These are phyloP conservation scores for Dysphania ambrosioides DNA, from an alignment of 148 eudicot genomes.

Conservation along the genomic window DNA sequence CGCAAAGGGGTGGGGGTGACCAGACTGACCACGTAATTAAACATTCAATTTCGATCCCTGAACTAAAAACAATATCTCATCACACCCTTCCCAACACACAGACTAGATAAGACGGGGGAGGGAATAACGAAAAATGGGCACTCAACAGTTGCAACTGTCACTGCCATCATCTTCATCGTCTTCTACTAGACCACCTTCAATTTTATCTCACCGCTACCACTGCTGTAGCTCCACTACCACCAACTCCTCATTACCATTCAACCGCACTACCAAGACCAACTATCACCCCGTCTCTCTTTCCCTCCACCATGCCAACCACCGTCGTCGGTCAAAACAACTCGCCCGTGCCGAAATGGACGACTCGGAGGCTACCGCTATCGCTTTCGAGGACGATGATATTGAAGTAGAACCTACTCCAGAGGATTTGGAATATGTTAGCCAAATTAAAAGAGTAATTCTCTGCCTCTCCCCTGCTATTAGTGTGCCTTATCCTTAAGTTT, in stretches of 20 bases:
- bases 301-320: background rate
- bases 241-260: background rate
- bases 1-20: too few species aligned
- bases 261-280: background rate
- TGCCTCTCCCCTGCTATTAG: background rate
- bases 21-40: too few species aligned
- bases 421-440: constrained; percentile 22
- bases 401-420: constrained; percentile 14
- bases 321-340: background rate
- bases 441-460: constrained; percentile 52
- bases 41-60: too few species aligned
- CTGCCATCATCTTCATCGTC: background rate
- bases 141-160: constrained; percentile 2
- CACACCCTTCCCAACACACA: background rate
- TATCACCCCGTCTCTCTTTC: background rate
- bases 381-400: constrained; percentile 1
- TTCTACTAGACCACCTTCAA: background rate
- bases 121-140: constrained; percentile 3
- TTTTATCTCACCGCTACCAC: background rate
- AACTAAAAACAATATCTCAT: background rate
- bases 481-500: background rate
- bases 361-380: background rate
- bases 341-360: constrained; percentile 5
- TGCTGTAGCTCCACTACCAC: background rate
- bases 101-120: background rate